phyloP scores from a whole-genome alignment of 108 stramenopile species.

The Discostella stelligeroides region DNA sequence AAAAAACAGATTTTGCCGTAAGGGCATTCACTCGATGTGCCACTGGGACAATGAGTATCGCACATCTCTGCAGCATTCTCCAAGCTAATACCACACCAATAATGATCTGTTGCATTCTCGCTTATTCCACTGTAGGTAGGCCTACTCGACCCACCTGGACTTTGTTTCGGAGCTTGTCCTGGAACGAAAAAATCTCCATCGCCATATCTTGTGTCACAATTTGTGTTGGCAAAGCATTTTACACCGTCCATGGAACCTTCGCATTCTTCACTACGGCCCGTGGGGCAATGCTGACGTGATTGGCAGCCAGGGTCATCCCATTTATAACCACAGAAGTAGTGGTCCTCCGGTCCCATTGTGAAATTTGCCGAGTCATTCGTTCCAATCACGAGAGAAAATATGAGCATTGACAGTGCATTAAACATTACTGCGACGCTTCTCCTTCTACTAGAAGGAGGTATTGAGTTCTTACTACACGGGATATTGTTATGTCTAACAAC shows the following conservation, averaged over 20 bases:
- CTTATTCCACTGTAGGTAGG: slow-evolving; percentile 35
- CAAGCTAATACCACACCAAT: slow-evolving; percentile 37
- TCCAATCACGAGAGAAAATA: background rate
- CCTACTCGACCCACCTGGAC: slow-evolving; percentile 31
- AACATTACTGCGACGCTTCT: background rate
- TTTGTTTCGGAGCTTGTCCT: slow-evolving; percentile 21
- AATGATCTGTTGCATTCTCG: slow-evolving; percentile 38
- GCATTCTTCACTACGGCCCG: slow-evolving; percentile 45
- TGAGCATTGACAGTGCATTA: background rate
- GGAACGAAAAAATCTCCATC: slow-evolving; percentile 28
- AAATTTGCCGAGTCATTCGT: background rate
- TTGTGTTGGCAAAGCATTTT: slow-evolving; percentile 46
- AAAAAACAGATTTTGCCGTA: slow-evolving; percentile 26
- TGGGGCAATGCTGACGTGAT: slow-evolving; percentile 44
- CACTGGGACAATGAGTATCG: slow-evolving; percentile 42
- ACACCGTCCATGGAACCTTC: slow-evolving; percentile 33
- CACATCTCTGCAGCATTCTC: slow-evolving; percentile 36
- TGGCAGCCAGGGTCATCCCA: slow-evolving; percentile 47
- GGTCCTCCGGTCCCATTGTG: slow-evolving; percentile 44
- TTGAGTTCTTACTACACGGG: background rate
- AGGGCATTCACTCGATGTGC: slow-evolving; percentile 22
- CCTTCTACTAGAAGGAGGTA: background rate
- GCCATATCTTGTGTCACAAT: slow-evolving; percentile 38
- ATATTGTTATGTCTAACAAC: no score
- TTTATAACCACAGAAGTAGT: slow-evolving; percentile 47